These are phyloP conservation scores for Parvularia atlantis DNA, from an alignment of 78 protist species.

Conservation along the genomic window DNA sequence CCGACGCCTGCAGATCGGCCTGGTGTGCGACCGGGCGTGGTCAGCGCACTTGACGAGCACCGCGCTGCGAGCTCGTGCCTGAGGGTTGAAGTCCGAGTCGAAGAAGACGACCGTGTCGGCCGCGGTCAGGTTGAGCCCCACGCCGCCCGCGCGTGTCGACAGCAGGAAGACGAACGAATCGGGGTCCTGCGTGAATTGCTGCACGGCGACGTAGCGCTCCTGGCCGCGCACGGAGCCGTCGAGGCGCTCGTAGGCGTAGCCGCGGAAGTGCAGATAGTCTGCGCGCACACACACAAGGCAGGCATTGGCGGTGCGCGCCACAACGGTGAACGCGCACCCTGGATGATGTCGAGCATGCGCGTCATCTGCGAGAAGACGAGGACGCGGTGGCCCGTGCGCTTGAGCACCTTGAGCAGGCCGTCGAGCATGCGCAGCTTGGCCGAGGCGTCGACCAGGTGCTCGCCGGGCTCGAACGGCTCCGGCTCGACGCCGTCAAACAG, in stretches of 20 bases:
- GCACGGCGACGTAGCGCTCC: constrained; percentile 82
- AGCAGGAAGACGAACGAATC: constrained; percentile 80
- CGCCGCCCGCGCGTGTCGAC: constrained; percentile 95
- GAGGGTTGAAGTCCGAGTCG: constrained; percentile 98
- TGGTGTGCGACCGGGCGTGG: too few relatives aligned
- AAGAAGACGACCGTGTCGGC: constrained; percentile 95
- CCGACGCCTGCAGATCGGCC: too few relatives aligned
- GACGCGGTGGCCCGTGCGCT: constrained; percentile 63
- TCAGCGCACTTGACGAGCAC: too few relatives aligned
- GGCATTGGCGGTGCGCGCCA: too few relatives aligned
- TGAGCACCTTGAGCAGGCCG: constrained; percentile 38
- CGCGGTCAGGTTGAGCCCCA: constrained; percentile 90
- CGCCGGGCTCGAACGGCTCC: constrained; percentile 29
- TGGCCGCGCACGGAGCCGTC: constrained; percentile 69
- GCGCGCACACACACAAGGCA: too few relatives aligned
- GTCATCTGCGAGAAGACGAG: constrained; percentile 93
- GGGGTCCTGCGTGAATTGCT: constrained; percentile 64
- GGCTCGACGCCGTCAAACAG: constrained; percentile 36
- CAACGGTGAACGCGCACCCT: constrained; percentile 81
- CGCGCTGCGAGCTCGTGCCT: too few relatives aligned
- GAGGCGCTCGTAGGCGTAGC: constrained; percentile 65
- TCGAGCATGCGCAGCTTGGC: constrained; percentile 75
- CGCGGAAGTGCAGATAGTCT: constrained; percentile 47
- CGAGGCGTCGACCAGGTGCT: constrained; percentile 17
- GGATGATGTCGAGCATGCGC: constrained; percentile 74